Conservation (phyloP, 805 yeast genomes). For the Martiniozyma abietophila region DNA sequence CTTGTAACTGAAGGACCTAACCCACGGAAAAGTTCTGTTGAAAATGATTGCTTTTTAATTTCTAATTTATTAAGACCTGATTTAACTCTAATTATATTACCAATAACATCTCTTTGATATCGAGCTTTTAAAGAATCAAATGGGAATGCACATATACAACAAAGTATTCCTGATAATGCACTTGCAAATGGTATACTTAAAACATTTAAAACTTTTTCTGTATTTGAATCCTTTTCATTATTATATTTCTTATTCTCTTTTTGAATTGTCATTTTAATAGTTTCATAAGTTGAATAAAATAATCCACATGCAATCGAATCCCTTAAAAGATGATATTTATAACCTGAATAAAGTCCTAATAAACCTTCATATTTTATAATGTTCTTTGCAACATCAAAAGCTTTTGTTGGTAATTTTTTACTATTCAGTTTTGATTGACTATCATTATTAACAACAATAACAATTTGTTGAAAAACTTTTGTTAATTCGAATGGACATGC, state of each 20-base stretch:
- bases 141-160: constrained; percentile 74
- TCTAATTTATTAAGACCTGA: constrained; percentile 38
- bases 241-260: constrained; percentile 19
- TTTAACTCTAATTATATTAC: constrained; percentile 48
- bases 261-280: constrained; percentile 41
- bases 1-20: constrained; percentile 66
- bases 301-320: constrained; percentile 66
- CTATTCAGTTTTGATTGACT: constrained; percentile 11
- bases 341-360: constrained; percentile 64
- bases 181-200: constrained; percentile 57
- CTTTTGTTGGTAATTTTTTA: constrained; percentile 24
- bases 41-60: constrained; percentile 24
- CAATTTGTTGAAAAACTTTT: constrained; percentile 71
- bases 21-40: constrained; percentile 58
- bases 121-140: constrained; percentile 72
- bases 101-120: constrained; percentile 64
- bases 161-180: constrained; percentile 65
- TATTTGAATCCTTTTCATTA: constrained; percentile 4
- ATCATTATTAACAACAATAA: constrained; percentile 32
- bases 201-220: constrained; percentile 22
- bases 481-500: constrained; percentile 85
- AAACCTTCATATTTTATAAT: constrained; percentile 53
- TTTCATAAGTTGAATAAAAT: constrained; percentile 69
- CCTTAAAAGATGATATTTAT: constrained; percentile 53
- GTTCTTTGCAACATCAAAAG: constrained; percentile 38